phyloP scores from a whole-genome alignment of 768 basidiomycete genomes.

The Mrakia frigida region DNA sequence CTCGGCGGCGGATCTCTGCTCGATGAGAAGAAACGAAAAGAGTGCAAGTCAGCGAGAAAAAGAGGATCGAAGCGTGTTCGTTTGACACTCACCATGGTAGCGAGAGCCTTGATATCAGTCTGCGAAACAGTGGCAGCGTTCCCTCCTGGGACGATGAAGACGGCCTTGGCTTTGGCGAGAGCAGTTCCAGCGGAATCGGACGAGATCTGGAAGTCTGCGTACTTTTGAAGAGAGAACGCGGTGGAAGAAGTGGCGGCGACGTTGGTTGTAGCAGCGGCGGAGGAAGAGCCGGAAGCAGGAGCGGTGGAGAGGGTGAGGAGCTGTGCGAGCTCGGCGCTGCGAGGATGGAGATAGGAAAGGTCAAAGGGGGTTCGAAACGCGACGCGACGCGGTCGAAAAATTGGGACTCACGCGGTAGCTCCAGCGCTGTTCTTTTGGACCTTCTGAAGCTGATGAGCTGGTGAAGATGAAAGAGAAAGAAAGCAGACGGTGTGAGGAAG shows the following conservation, averaged over 20 bases:
- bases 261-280: background rate
- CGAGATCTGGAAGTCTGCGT: slow-evolving; percentile 18
- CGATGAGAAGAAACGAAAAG: background rate
- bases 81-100: background rate
- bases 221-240: background rate
- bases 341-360: background rate
- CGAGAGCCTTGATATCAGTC: background rate
- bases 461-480: background rate
- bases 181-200: slow-evolving; percentile 1
- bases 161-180: background rate
- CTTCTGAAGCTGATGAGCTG: slow-evolving; percentile 1
- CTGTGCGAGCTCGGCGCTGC: background rate
- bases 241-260: background rate
- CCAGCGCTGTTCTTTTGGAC: slow-evolving; percentile 8
- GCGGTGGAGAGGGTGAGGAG: background rate
- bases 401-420: background rate
- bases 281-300: too few relatives aligned
- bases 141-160: background rate
- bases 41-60: background rate
- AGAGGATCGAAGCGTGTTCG: background rate
- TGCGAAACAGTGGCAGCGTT: slow-evolving; percentile 4
- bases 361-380: background rate
- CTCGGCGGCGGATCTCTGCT: slow-evolving; percentile 1
- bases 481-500: too few relatives aligned
- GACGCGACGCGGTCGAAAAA: background rate